These are phyloP conservation scores for Hygrophila difformis DNA, from an alignment of 257 asterid genomes.

Conservation along the genomic window DNA sequence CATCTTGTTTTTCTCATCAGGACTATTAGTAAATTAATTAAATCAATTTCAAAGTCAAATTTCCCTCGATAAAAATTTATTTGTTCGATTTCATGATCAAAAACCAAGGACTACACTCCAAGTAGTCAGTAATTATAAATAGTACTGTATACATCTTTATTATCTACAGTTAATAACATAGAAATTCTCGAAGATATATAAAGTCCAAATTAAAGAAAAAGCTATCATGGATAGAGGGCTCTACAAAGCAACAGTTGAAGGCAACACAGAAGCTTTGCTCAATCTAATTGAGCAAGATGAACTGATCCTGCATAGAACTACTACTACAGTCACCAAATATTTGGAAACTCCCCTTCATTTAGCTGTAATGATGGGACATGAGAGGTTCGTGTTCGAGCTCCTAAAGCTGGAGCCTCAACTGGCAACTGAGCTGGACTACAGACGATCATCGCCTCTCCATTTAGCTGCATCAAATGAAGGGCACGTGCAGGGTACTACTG, in stretches of 20 bases:
- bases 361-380: slow-evolving; percentile 30
- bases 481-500: slow-evolving; percentile 25
- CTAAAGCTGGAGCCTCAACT: slow-evolving; percentile 17
- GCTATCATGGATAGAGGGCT: slow-evolving; percentile 18
- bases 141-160: no score
- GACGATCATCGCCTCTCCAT: slow-evolving; percentile 31
- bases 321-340: neutral
- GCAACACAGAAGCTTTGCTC: slow-evolving; percentile 6
- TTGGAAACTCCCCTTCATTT: slow-evolving; percentile 39
- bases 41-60: no score
- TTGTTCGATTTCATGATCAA: no score
- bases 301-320: slow-evolving; percentile 16
- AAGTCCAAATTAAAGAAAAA: no score
- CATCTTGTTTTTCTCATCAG: no score
- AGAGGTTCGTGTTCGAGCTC: slow-evolving; percentile 10
- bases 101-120: no score
- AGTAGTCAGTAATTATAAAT: no score
- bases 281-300: slow-evolving; percentile 16
- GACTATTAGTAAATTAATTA: no score
- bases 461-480: slow-evolving; percentile 20
- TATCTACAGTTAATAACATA: no score
- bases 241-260: slow-evolving; percentile 20
- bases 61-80: no score
- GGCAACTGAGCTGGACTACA: slow-evolving; percentile 21
- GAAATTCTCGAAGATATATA: no score